Conservation (phyloP, 140 eudicot genomes). For the Ambrosia hybrid region DNA sequence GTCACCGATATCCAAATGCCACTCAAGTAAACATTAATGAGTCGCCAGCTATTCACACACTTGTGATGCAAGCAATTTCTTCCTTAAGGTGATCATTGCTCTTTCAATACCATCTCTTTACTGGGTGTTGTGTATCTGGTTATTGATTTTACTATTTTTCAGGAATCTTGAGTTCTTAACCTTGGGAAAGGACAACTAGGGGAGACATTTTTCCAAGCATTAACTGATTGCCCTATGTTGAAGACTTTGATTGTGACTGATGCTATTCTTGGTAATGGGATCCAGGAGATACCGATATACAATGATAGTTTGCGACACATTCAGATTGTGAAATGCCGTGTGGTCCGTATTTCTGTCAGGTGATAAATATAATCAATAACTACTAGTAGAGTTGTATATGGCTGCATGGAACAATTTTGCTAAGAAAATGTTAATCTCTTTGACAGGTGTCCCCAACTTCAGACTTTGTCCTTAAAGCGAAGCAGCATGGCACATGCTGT, state of each 20-base stretch:
- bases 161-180: conserved; percentile 84
- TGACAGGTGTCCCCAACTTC: conserved; percentile 92
- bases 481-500: conserved; percentile 95
- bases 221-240: conserved; percentile 75
- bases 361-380: conserved; percentile 24
- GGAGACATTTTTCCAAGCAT: conserved; percentile 73
- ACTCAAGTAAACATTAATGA: conserved; percentile 72
- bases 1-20: conserved; percentile 89
- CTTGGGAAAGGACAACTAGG: conserved; percentile 81
- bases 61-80: conserved; percentile 76
- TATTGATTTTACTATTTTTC: conserved; percentile 26
- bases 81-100: conserved; percentile 56
- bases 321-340: conserved; percentile 84
- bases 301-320: conserved; percentile 82
- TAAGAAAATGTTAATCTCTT: conserved; percentile 6
- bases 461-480: conserved; percentile 78
- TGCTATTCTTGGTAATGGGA: conserved; percentile 87
- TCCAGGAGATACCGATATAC: conserved; percentile 72
- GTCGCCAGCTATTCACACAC: conserved; percentile 57
- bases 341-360: conserved; percentile 89
- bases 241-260: conserved; percentile 69
- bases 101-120: neutral
- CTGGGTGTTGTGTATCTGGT: conserved; percentile 16
- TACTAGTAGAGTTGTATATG: conserved; percentile 4
- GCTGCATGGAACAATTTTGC: conserved; percentile 16